Evolutionary conservation across 2,329 filamentous ascomycete species (phyloP).

Genomic region (Sporothrix pseudoabietina): DNA sequence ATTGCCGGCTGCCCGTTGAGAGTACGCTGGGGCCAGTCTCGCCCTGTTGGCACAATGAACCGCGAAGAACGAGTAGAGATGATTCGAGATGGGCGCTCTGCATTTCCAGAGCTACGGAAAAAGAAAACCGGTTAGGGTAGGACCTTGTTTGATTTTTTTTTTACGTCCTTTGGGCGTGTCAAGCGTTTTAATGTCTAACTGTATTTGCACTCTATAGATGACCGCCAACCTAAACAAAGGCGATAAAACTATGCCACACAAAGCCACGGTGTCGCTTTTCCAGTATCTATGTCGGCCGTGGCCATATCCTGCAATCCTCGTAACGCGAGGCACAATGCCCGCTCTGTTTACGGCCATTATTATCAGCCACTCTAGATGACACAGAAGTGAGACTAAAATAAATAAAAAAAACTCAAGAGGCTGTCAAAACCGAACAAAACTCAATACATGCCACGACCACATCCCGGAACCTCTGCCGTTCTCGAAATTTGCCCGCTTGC

Average conservation of each 20-base stretch:
- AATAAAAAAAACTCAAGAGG: background rate
- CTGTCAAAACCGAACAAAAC: background rate
- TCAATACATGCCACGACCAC: background rate
- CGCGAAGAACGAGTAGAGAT: slow-evolving; percentile 80
- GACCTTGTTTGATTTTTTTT: background rate
- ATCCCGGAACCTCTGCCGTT: background rate
- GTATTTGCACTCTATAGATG: slow-evolving; percentile 7
- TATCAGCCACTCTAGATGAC: background rate
- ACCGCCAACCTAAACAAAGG: background rate
- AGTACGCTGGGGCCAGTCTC: slow-evolving; percentile 90
- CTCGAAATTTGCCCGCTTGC: background rate
- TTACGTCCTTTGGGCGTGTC: background rate
- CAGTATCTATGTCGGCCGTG: background rate
- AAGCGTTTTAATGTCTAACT: background rate
- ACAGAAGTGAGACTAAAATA: background rate
- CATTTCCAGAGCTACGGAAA: slow-evolving; percentile 51
- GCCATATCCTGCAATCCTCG: background rate
- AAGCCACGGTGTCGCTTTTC: background rate
- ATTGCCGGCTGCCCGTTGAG: slow-evolving; percentile 88
- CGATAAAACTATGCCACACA: background rate
- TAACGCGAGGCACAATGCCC: background rate
- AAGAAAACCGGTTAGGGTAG: slow-evolving; percentile 39
- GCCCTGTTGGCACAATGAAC: slow-evolving; percentile 88
- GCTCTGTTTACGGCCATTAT: background rate
- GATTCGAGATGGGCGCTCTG: slow-evolving; percentile 72